These are phyloP conservation scores for Colletotrichum gloeosporioides DNA, from an alignment of 2,329 filamentous ascomycete genomes.

Conservation along the genomic window DNA sequence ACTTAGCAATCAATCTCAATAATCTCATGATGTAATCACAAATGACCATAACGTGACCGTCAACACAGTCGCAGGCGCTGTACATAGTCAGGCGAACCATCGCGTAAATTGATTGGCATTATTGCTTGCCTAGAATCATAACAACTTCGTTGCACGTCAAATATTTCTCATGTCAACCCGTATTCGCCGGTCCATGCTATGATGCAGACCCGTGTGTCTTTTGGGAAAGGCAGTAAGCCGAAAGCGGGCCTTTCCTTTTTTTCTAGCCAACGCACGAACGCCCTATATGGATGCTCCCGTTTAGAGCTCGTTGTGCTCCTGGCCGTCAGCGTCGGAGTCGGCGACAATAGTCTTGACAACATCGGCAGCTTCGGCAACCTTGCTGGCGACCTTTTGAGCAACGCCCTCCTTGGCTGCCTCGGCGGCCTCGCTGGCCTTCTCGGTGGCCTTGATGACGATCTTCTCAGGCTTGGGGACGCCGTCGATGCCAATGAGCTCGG, in stretches of 20 bases:
- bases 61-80: accelerated
- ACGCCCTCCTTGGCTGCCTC: slow-evolving; percentile 42
- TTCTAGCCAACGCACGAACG: neutral
- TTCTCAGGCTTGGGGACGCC: slow-evolving; percentile 66
- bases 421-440: slow-evolving; percentile 40
- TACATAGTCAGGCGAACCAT: accelerated
- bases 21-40: neutral
- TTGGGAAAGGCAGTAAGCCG: neutral
- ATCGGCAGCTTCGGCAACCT: slow-evolving; percentile 53
- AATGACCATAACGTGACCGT: neutral
- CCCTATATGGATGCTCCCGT: neutral
- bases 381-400: slow-evolving; percentile 51
- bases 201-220: neutral
- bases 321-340: slow-evolving; percentile 56
- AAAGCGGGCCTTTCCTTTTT: neutral
- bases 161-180: neutral
- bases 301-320: slow-evolving; percentile 68
- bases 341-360: slow-evolving; percentile 56
- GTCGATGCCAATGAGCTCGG: slow-evolving; percentile 83
- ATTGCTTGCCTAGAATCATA: slow-evolving; percentile 9
- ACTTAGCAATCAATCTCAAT: neutral
- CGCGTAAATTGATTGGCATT: neutral
- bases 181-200: neutral
- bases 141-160: slow-evolving; percentile 1
- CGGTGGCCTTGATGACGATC: slow-evolving; percentile 46